A percentile compares a stretch with the other conserved stretches of the same genome.
Conservation (phyloP, 768 basidiomycete genomes). For the Suillus subaureus region DNA sequence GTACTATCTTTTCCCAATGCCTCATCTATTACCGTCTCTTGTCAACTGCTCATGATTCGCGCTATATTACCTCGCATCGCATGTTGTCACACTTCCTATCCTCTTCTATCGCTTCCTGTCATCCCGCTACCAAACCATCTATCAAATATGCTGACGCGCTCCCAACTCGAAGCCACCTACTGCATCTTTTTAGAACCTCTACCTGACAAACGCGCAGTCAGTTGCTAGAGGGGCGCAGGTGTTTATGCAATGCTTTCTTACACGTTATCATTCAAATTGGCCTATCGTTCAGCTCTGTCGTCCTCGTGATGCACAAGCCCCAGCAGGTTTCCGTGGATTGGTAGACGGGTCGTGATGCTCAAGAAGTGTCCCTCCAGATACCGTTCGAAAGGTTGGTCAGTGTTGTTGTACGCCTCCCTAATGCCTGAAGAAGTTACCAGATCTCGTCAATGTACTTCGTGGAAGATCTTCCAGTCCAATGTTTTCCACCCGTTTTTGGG, state of each 20-base stretch:
- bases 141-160: background rate
- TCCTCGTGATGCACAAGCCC: background rate
- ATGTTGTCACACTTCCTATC: background rate
- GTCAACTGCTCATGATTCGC: too few relatives aligned
- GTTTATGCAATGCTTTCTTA: background rate
- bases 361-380: background rate
- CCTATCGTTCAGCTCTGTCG: background rate
- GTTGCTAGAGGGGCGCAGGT: background rate
- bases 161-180: too few relatives aligned
- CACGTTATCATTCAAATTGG: background rate
- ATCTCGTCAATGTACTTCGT: background rate
- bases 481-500: background rate
- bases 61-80: background rate
- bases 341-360: too few relatives aligned
- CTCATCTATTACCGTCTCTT: background rate
- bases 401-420: background rate
- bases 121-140: background rate
- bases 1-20: background rate
- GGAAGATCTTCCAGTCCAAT: background rate
- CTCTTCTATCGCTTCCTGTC: background rate
- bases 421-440: background rate
- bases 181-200: background rate
- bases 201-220: background rate
- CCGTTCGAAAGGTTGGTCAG: background rate
- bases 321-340: too few relatives aligned